phyloP scores from a whole-genome alignment of 2,329 filamentous ascomycete genomes.

The Penicillium italicum region DNA sequence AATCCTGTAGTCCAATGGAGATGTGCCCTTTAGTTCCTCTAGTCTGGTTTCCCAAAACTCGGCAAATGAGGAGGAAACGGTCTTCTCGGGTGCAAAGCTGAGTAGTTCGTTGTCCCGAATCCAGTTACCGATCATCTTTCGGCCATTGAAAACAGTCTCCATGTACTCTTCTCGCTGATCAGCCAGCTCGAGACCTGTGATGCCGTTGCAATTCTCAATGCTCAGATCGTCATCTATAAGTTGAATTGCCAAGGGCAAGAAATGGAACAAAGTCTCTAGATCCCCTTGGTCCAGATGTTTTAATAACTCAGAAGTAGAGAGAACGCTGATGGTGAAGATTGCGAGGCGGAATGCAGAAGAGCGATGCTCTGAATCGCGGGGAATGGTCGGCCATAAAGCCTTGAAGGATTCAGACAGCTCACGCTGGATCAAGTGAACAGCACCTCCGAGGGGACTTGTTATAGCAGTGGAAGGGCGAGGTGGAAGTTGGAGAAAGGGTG shows the following conservation, averaged over 20 bases:
- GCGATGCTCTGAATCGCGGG: slow-evolving; percentile 64
- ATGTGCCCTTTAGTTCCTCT: slow-evolving; percentile 29
- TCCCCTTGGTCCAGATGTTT: slow-evolving; percentile 31
- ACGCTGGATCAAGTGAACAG: slow-evolving; percentile 59
- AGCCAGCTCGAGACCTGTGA: slow-evolving; percentile 48
- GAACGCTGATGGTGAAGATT: slow-evolving; percentile 62
- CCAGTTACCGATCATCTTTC: slow-evolving; percentile 47
- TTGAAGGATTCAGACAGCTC: slow-evolving; percentile 26
- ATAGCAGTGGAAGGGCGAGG: slow-evolving; percentile 62
- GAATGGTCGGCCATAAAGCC: slow-evolving; percentile 32
- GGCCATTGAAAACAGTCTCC: slow-evolving; percentile 52
- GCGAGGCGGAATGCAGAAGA: slow-evolving; percentile 73
- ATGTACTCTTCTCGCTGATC: slow-evolving; percentile 53
- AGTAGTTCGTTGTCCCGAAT: slow-evolving; percentile 27
- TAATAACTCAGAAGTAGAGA: slow-evolving; percentile 45
- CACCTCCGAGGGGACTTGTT: slow-evolving; percentile 68
- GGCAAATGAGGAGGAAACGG: slow-evolving; percentile 24
- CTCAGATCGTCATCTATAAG: slow-evolving; percentile 60
- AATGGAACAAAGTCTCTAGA: slow-evolving; percentile 45
- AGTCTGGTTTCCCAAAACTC: slow-evolving; percentile 37
- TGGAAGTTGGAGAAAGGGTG: slow-evolving; percentile 46
- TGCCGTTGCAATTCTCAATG: slow-evolving; percentile 52
- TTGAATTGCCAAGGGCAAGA: slow-evolving; percentile 53
- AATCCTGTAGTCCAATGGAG: slow-evolving; percentile 37
- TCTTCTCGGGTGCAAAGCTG: slow-evolving; percentile 12